Conservation (phyloP, 148 eudicot genomes). For the Chenopodium berlandieri region DNA sequence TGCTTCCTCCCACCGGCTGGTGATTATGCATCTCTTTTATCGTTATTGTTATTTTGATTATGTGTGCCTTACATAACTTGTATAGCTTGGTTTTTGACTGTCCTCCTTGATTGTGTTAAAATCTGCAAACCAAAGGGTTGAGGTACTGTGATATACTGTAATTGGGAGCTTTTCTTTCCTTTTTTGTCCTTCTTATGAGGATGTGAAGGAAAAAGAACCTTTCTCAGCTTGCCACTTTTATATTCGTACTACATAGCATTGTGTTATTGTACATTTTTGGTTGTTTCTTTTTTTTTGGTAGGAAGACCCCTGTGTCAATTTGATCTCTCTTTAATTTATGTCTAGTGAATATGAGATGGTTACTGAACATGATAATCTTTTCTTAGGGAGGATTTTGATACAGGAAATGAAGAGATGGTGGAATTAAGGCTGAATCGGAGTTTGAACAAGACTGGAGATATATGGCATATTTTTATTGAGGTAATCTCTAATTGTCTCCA, state of each 20-base stretch:
- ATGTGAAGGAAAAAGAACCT: neutral
- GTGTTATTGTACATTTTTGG: neutral
- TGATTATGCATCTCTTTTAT: constrained; percentile 26
- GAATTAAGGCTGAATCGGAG: constrained; percentile 69
- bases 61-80: neutral
- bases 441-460: constrained; percentile 77
- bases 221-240: neutral
- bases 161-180: neutral
- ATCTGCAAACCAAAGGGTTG: no score
- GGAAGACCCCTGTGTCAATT: neutral
- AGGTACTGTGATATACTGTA: no score
- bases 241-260: neutral
- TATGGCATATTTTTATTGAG: constrained; percentile 92
- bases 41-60: neutral
- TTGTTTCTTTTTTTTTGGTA: neutral
- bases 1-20: constrained; percentile 62
- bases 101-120: no score
- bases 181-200: neutral
- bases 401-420: constrained; percentile 42
- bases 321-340: neutral
- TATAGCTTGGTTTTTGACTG: neutral
- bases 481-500: constrained; percentile 34
- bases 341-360: neutral
- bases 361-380: neutral
- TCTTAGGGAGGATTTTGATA: constrained; percentile 41